Evolutionary conservation across 2,329 filamentous ascomycete species (phyloP).

Genomic region (Apiospora rasikravindrae): DNA sequence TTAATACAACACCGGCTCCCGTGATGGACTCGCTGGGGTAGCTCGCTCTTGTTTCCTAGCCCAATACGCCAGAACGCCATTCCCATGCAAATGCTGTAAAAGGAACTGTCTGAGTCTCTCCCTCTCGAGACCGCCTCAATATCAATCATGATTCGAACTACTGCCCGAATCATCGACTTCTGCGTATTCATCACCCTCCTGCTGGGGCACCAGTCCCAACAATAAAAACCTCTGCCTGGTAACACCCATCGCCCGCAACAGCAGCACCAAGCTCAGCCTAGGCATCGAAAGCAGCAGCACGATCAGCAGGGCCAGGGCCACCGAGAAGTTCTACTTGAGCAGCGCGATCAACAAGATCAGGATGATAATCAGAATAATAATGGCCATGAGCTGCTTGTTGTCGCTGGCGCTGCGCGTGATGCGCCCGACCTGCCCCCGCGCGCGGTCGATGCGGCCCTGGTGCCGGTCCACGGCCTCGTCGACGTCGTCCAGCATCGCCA

Average conservation of each 20-base stretch:
- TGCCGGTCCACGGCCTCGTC: constrained; percentile 85
- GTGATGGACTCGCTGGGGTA: neutral
- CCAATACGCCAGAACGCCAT: neutral
- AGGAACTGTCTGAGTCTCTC: neutral
- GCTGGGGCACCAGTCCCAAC: neutral
- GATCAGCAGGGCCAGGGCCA: neutral
- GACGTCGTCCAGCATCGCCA: constrained; percentile 86
- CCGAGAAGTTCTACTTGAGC: constrained; percentile 59
- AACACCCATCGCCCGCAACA: neutral
- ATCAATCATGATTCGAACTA: neutral
- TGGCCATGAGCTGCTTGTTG: constrained; percentile 84
- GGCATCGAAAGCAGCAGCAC: neutral
- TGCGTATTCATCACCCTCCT: neutral
- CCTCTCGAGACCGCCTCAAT: no score
- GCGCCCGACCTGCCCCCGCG: constrained; percentile 71
- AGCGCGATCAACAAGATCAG: constrained; percentile 83
- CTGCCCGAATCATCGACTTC: neutral
- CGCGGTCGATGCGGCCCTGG: constrained; percentile 75
- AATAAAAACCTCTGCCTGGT: neutral
- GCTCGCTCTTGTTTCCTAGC: neutral
- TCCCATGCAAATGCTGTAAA: constrained; percentile 1
- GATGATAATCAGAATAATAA: constrained; percentile 82
- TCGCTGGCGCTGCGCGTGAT: constrained; percentile 79
- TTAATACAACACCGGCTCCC: neutral
- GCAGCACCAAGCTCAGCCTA: neutral